Conservation (phyloP, 169 alveolate genomes). For the Eimeria praecox region DNA sequence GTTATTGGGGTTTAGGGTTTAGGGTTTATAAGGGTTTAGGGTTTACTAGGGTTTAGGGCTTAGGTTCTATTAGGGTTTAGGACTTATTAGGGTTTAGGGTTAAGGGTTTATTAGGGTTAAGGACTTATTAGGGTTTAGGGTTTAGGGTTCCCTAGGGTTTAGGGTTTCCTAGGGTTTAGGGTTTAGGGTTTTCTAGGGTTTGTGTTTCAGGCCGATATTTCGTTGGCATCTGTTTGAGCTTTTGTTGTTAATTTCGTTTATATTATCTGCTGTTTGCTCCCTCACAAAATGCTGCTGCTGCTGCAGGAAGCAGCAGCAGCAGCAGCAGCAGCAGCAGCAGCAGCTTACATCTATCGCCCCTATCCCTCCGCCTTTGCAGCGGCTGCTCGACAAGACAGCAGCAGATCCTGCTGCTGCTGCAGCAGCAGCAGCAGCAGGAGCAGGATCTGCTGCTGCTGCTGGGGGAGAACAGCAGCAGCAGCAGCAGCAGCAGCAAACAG, state of each 20-base stretch:
- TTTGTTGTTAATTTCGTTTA: background rate
- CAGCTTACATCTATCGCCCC: background rate
- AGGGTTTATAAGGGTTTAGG: too few species aligned
- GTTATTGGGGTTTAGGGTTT: too few species aligned
- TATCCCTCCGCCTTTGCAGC: constrained; percentile 3
- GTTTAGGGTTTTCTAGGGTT: background rate
- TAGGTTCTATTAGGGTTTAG: too few species aligned
- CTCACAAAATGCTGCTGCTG: background rate
- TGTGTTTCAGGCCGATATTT: constrained; percentile 10
- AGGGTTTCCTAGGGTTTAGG: background rate
- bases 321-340: background rate
- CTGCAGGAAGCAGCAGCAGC: too few species aligned
- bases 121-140: background rate
- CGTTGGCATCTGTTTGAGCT: background rate
- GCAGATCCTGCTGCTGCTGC: background rate
- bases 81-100: background rate
- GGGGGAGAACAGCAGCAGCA: background rate
- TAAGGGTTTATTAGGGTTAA: background rate
- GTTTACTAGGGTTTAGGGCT: too few species aligned
- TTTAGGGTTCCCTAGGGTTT: background rate
- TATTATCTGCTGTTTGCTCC: background rate
- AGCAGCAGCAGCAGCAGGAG: constrained; percentile 28
- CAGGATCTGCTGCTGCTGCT: constrained; percentile 15
- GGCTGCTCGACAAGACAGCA: background rate
- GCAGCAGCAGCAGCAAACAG: background rate